Evolutionary conservation across 2,329 filamentous ascomycete genomes (phyloP), one percentile per base, ranked within the genome.

Genomic region (Scytalidium sp.): DNA sequence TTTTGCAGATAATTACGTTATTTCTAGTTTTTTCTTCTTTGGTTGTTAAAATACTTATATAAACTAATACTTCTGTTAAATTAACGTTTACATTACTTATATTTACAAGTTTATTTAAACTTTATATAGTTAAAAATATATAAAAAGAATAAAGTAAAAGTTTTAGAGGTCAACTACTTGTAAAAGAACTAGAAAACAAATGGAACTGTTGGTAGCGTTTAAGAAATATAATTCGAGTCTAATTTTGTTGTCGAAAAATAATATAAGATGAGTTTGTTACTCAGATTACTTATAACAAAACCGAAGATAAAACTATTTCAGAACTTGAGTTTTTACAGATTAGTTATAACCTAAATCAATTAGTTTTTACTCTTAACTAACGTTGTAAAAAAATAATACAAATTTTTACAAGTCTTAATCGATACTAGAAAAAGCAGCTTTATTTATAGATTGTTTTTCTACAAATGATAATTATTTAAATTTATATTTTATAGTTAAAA

Each of bases 81-180:
- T 7, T 27, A 7, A 27, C 13, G 13, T 13, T 27, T 7, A 27
- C 25, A 15, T 19, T 25, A 17, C 19, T 25, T 3, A 36, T 45
- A 3, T 15, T 36, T 15, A 41, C 23, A 11, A 41, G 19, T 17
- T 41, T 47, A n/a, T 41, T 29, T 0, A 17, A 22, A 27, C 43
- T 29, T 32, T 46, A 19, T 41, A 50, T 19, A 2, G 50, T 51
- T 13, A 23, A 27, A 20, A 40, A 51, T 27, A 27, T 49, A 10
- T 51, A 25, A 46, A 4, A 40, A 21, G 45, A 51, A 25, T 51
- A 25, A 46, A 42, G 45, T 40, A 40, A 43, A 23, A 46, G 50
- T n/a, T 25, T 51, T 13, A 40, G 19, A 2, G 40, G 50, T 29
- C 9, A 23, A 25, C 46, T 41, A 3, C 45, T 27, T 3, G 17